Percentiles rank a stretch among this genome's conserved stretches.
These are phyloP conservation scores for Blastobotrys niveus DNA, from an alignment of 1,139 yeast species.

Conservation along the genomic window DNA sequence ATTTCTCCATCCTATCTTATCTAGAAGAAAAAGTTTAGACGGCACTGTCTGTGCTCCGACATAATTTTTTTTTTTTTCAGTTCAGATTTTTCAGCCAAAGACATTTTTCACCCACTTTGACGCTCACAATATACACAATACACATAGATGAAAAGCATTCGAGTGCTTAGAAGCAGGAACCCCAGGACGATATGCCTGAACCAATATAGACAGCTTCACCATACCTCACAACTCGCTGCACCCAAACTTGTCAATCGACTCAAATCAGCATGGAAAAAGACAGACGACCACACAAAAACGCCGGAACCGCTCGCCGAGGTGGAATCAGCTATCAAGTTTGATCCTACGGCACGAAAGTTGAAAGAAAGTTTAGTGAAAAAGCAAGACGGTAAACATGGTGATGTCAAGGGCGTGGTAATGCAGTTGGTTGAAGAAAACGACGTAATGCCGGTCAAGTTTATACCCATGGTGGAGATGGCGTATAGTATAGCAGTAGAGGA, in stretches of 20 bases:
- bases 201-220: too few species aligned
- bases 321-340: constrained; percentile 1
- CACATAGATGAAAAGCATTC: too few species aligned
- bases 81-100: too few species aligned
- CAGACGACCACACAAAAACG: too few species aligned
- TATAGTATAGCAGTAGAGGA: constrained; percentile 4
- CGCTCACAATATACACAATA: too few species aligned
- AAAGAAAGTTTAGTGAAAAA: constrained; percentile 12
- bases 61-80: not conserved
- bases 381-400: not conserved
- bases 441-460: constrained; percentile 12
- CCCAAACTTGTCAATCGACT: too few species aligned
- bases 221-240: too few species aligned
- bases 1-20: not conserved
- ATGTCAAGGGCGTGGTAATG: not conserved
- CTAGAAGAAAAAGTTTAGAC: too few species aligned
- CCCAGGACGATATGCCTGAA: too few species aligned
- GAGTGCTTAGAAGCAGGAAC: too few species aligned
- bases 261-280: too few species aligned
- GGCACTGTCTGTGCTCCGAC: not conserved
- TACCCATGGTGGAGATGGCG: constrained; percentile 17
- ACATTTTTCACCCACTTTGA: too few species aligned
- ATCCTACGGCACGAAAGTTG: constrained; percentile 11
- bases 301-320: not conserved
- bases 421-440: constrained; percentile 15